Percentiles rank a stretch among this genome's conserved stretches.
Conservation (phyloP, 1,284 basidiomycete genomes). For the Golubevia sp. region DNA sequence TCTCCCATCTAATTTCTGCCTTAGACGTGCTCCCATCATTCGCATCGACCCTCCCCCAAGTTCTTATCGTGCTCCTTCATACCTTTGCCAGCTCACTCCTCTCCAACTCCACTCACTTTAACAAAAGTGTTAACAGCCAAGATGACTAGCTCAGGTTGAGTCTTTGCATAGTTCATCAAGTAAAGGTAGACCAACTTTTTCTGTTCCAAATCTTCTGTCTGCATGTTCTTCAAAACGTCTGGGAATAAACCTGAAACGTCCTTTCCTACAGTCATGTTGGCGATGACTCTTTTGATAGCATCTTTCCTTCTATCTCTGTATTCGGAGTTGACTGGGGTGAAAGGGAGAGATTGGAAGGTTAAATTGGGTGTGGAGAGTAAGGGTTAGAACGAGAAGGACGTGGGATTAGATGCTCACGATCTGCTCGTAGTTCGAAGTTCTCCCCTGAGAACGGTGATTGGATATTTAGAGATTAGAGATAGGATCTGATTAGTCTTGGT, state of each 20-base stretch:
- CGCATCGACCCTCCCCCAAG: no score
- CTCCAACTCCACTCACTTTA: slow-evolving; percentile 63
- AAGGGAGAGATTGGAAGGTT: slow-evolving; percentile 1
- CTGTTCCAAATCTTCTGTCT: slow-evolving; percentile 89
- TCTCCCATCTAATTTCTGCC: no score
- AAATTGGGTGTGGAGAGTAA: no score
- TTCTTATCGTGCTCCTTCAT: no score
- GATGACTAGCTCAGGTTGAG: slow-evolving; percentile 95
- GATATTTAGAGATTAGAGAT: no score
- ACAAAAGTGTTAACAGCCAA: slow-evolving; percentile 99
- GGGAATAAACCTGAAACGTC: slow-evolving; percentile 96
- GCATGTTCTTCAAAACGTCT: slow-evolving; percentile 98
- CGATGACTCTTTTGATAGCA: slow-evolving; percentile 95
- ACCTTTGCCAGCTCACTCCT: no score
- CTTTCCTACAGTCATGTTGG: slow-evolving; percentile 94
- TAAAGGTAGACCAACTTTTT: slow-evolving; percentile 98
- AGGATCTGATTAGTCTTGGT: no score
- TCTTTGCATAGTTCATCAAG: slow-evolving; percentile 98
- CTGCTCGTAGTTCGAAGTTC: slow-evolving; percentile 8
- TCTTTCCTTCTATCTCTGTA: slow-evolving; percentile 94
- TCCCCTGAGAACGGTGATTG: slow-evolving; percentile 7
- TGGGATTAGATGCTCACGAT: slow-evolving; percentile 5
- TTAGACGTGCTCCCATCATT: no score
- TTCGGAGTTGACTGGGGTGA: slow-evolving; percentile 84
- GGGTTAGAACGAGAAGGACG: no score